Base-by-base conservation (phyloP, 257 asterid genomes). In the Solanum appendiculatum region DNA sequence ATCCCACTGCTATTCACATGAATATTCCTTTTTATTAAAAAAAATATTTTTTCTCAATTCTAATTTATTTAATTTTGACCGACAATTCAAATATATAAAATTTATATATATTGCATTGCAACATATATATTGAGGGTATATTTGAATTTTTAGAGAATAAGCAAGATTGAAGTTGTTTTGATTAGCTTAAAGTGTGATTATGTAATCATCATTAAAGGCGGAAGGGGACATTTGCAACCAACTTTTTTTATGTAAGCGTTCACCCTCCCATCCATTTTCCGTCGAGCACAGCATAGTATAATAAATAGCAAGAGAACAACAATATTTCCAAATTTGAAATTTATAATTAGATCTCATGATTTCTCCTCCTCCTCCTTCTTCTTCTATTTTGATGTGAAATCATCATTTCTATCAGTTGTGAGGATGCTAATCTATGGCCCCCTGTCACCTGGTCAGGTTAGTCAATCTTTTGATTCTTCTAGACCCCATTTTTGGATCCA, bases 381-480 rank as follows among this genome's bases (percentile, higher is more conserved):
- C 46, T n/a, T 23, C 1, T 34, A 2, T 4, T n/a, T 14, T 80
- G 25, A 81, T 48, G 64, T 80, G 13, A 48, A n/a, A 12, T 78
- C 58, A 31, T 77, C 21, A 77, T 46, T 82, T 29, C 44, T 51
- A 21, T 82, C 36, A 75, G 13, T 4, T 44, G 84, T 78, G 63
- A 78, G 14, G 36, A 94, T 96, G 98, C 89, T 96, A 94, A n/a
- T n/a, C 86, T 96, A 93, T 39, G 98, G 97, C 87, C 98, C 98
- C 36, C 72, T 95, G 87, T 88, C 96, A 87, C 95, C 98, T 86
- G 97, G 95, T 46, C 98, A 96, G 98, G 98, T 95, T 39, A 36
- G 92, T 88, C 16, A 85, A 42, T 48, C 68, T 5, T 60, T 89
- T 39, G 25, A 9, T 54, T 20, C n/a, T n/a, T n/a, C 72, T n/a